Percentiles rank a stretch among this genome's conserved stretches.
Conservation (phyloP, 169 alveolate species). For the Babesia caballi region DNA sequence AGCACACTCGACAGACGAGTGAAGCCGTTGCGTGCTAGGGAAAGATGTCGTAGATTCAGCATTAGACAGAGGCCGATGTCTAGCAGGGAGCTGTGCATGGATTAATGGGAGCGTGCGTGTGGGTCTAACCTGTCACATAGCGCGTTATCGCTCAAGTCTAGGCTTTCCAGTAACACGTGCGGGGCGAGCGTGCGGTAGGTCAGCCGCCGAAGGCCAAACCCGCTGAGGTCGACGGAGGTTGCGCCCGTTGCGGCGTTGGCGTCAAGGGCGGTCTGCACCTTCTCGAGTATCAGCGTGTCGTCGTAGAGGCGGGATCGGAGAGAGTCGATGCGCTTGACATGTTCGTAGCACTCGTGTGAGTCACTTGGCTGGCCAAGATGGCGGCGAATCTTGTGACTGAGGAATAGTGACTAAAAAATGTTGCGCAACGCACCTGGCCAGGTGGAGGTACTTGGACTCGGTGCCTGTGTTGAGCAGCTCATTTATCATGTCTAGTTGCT, state of each 20-base stretch:
- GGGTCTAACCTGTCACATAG: slow-evolving; percentile 19
- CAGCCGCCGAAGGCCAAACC: slow-evolving; percentile 3
- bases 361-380: slow-evolving; percentile 21
- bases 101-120: background rate
- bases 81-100: slow-evolving; percentile 1
- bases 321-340: slow-evolving; percentile 20
- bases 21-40: slow-evolving; percentile 23
- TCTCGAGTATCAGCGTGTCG: slow-evolving; percentile 8
- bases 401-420: too few relatives aligned
- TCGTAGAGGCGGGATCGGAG: slow-evolving; percentile 12
- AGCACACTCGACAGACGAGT: slow-evolving; percentile 3
- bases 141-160: slow-evolving; percentile 30
- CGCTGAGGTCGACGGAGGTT: slow-evolving; percentile 18
- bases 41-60: slow-evolving; percentile 1
- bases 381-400: slow-evolving; percentile 34
- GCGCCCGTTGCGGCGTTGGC: background rate
- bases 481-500: slow-evolving; percentile 37
- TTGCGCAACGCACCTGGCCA: slow-evolving; percentile 31
- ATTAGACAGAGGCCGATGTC: slow-evolving; percentile 25
- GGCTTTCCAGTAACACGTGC: background rate
- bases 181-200: slow-evolving; percentile 32
- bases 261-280: slow-evolving; percentile 3
- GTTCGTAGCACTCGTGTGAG: slow-evolving; percentile 7
- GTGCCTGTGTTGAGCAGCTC: slow-evolving; percentile 12
- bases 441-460: slow-evolving; percentile 37